Evolutionary conservation across 2,329 filamentous ascomycete species (phyloP), one percentile per base, ranked within the genome.

Genomic region (Coniosporium tulheliwenetii): DNA sequence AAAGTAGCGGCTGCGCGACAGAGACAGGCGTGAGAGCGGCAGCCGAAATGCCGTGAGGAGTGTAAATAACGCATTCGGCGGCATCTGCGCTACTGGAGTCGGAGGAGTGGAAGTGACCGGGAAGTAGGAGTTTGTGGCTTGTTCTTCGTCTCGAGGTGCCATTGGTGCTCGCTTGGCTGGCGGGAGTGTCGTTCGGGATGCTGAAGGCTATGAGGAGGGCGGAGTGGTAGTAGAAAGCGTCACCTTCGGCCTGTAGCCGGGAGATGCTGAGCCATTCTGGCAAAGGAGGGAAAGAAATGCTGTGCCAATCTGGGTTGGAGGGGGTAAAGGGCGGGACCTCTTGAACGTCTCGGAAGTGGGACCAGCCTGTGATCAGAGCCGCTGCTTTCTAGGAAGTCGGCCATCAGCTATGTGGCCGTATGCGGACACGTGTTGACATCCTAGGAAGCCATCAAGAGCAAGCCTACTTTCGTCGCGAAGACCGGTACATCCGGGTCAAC

Each of bases 181-280:
- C 53, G 52, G 42, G 41, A 14, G 39, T 48, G 39, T 30, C 42
- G 32, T 48, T 47, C 37, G 46, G 44, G 36, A 52, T 54, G 42
- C 60, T 58, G 46, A 79, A 79, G 1, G 65, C 64, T 39, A 81
- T 60, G 47, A 81, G 58, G 15, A 81, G 54, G 1, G 76, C 77
- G 0, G 71, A 70, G 55, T 79, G 77, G 50, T 75, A 77, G 53
- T 74, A 73, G 0, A 79, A 60, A 2, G 71, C 57, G 48, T 77
- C 72, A 12, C 64, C 66, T 0, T 60, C 50, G 19, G 71, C 70
- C 5, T 13, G 13, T 15, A 37, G 36, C 3, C 74, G 65, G 5
- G 69, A 68, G 39, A 82, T 70, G 26, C 70, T 67, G n/a, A 81
- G 50, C 77, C 75, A 81, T 1, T 64, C 52, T 2, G 77, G 76